Percentiles rank a stretch among this genome's conserved stretches.
Evolutionary conservation across 257 asterid genomes (phyloP).

Genomic region (Solanum medicagineum): DNA sequence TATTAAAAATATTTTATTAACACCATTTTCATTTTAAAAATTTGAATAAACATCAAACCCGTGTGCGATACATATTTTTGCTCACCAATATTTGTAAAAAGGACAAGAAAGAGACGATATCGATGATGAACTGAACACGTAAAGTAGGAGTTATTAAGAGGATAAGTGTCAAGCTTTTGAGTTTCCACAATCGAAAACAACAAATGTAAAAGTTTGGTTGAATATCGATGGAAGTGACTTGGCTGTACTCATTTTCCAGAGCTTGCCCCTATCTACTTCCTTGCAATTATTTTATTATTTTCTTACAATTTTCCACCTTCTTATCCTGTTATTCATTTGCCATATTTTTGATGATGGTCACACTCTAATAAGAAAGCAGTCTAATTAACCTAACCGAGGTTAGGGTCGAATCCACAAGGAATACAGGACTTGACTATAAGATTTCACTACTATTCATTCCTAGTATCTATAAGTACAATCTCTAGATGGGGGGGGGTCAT

Average conservation of each 20-base stretch:
- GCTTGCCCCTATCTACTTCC: not conserved
- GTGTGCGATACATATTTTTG: not conserved
- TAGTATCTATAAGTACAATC: too few species aligned
- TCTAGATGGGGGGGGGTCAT: too few species aligned
- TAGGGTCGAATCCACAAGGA: too few species aligned
- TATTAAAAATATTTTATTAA: too few species aligned
- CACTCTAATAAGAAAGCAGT: too few species aligned
- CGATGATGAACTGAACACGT: not conserved
- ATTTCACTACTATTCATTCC: too few species aligned
- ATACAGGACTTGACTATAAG: too few species aligned
- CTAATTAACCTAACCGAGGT: too few species aligned
- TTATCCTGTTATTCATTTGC: not conserved
- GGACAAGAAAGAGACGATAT: not conserved
- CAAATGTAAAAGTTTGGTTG: not conserved
- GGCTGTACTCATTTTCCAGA: not conserved
- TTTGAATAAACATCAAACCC: too few species aligned
- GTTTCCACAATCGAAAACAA: not conserved
- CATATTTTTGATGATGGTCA: not conserved
- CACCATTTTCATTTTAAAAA: too few species aligned
- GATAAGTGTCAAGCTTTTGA: not conserved
- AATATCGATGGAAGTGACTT: not conserved
- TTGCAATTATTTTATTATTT: not conserved
- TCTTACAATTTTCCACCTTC: not conserved
- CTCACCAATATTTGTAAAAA: not conserved
- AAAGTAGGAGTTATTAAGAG: not conserved